phyloP scores from a whole-genome alignment of 2,329 filamentous ascomycete genomes.

The Trichoderma asperellum region DNA sequence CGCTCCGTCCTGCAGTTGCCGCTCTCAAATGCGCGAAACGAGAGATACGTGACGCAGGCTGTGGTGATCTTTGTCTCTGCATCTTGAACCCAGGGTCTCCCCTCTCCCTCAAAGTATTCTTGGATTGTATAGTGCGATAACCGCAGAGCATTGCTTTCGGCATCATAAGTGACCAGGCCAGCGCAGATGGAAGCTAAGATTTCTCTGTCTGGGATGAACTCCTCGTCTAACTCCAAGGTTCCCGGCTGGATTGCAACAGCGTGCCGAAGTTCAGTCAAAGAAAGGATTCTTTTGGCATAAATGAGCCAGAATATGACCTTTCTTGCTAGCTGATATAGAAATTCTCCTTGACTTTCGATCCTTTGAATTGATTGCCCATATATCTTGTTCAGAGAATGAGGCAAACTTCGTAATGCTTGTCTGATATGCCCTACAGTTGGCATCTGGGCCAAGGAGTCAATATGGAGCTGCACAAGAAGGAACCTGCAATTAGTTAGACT shows the following conservation, averaged over 20 bases:
- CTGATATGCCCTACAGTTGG: neutral
- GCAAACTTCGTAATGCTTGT: neutral
- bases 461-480: neutral
- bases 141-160: constrained; percentile 5
- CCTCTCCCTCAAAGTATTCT: constrained; percentile 6
- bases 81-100: neutral
- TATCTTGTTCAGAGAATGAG: neutral
- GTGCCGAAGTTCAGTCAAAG: neutral
- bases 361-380: constrained; percentile 16
- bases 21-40: neutral
- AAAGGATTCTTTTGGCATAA: constrained; percentile 7
- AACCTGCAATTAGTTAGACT: constrained; percentile 2
- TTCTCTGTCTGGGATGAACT: neutral
- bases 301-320: constrained; percentile 10
- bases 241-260: constrained; percentile 2
- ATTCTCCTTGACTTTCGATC: constrained; percentile 1
- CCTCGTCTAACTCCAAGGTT: neutral
- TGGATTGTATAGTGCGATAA: constrained; percentile 18
- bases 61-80: constrained; percentile 6
- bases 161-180: constrained; percentile 10
- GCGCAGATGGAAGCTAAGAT: constrained; percentile 1
- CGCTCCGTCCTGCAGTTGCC: accelerated
- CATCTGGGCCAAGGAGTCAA: neutral
- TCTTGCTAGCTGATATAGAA: neutral
- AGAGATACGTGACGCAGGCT: constrained; percentile 14